Evolutionary conservation across 2,329 filamentous ascomycete species (phyloP).

Genomic region (Elsinoe ampelina): DNA sequence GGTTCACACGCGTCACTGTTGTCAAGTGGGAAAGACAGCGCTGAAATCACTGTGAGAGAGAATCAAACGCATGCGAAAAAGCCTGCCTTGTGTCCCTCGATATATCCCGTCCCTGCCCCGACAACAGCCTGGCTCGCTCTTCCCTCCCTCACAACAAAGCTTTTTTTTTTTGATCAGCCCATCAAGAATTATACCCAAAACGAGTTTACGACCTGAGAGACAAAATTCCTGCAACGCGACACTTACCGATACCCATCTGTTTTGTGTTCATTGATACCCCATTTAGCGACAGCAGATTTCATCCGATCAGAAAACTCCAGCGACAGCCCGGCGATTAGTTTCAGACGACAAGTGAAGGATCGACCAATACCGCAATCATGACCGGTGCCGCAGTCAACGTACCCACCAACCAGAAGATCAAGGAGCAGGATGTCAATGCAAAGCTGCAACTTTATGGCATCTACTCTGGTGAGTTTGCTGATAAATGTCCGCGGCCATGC

Average conservation of each 20-base stretch:
- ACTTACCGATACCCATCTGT: slow-evolving; percentile 11
- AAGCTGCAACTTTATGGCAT: slow-evolving; percentile 97
- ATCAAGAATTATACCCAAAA: slow-evolving; percentile 1
- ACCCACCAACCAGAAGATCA: slow-evolving; percentile 62
- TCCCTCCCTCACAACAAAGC: neutral
- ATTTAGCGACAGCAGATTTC: slow-evolving; percentile 1
- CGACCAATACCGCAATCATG: slow-evolving; percentile 21
- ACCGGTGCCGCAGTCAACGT: slow-evolving; percentile 50
- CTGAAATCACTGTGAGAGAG: neutral
- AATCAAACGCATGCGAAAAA: neutral
- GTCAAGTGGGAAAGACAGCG: neutral
- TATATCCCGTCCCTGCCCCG: neutral
- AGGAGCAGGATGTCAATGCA: slow-evolving; percentile 78
- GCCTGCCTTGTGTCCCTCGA: neutral
- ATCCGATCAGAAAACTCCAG: no score
- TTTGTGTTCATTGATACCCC: slow-evolving; percentile 14
- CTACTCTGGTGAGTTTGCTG: slow-evolving; percentile 46
- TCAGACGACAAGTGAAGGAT: neutral
- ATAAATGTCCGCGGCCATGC: slow-evolving; percentile 12
- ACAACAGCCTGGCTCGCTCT: neutral
- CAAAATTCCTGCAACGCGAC: neutral
- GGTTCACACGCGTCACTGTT: slow-evolving; percentile 1
- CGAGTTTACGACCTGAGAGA: slow-evolving; percentile 9
- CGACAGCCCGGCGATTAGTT: neutral
- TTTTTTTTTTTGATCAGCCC: neutral